These are phyloP conservation scores for Ceratorhiza oryzae-sativae DNA, from an alignment of 1,284 basidiomycete genomes.

Conservation along the genomic window DNA sequence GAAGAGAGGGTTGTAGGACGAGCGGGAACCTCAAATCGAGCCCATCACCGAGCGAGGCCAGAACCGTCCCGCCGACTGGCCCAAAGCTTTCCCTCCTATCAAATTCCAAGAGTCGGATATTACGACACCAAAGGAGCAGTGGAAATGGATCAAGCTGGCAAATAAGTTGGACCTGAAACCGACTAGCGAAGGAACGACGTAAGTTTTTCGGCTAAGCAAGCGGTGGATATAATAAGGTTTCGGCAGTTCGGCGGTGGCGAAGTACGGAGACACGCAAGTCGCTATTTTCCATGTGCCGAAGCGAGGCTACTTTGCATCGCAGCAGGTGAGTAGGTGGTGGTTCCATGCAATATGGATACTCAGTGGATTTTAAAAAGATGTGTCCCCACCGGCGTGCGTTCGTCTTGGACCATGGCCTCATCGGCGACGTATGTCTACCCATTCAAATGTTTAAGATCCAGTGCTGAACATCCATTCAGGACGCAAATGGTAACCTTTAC, in stretches of 20 bases:
- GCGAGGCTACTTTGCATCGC: conserved; percentile 69
- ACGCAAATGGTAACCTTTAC: conserved; percentile 59
- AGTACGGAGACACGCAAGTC: conserved; percentile 75
- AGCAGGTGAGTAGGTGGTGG: conserved; percentile 66
- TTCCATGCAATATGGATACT: no score
- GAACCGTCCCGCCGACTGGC: conserved; percentile 72
- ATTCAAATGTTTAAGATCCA: conserved; percentile 46
- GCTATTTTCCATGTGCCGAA: conserved; percentile 69
- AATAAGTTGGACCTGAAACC: conserved; percentile 62
- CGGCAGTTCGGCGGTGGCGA: conserved; percentile 60
- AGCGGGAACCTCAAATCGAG: conserved; percentile 62
- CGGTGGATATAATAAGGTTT: not conserved
- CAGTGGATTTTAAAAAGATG: no score
- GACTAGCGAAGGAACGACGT: conserved; percentile 59
- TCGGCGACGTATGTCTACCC: conserved; percentile 47
- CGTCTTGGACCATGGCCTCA: conserved; percentile 70
- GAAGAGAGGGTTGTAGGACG: conserved; percentile 49
- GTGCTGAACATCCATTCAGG: conserved; percentile 56
- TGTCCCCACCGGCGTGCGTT: conserved; percentile 72
- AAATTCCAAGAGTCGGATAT: conserved; percentile 57
- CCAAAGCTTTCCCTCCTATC: conserved; percentile 61
- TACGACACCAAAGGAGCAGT: conserved; percentile 57
- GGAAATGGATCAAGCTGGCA: conserved; percentile 68
- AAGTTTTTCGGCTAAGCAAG: conserved; percentile 44
- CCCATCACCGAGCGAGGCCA: conserved; percentile 70